These are phyloP conservation scores for Candida xiaguanensis DNA, from an alignment of 805 yeast genomes.

Conservation along the genomic window DNA sequence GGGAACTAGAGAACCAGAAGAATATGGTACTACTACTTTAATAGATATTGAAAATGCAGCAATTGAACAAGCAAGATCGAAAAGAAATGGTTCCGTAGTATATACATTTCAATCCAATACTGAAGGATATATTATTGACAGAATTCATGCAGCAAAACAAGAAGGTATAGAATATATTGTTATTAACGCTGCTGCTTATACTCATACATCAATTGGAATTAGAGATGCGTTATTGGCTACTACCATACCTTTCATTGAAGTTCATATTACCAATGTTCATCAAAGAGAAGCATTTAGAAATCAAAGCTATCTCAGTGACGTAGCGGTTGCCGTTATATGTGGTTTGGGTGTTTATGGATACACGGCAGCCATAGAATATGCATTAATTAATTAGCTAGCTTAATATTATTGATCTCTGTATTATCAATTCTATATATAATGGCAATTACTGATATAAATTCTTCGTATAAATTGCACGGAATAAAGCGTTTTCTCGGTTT, in stretches of 20 bases:
- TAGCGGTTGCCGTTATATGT: conserved; percentile 29
- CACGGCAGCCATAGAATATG: conserved; percentile 38
- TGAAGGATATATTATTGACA: conserved; percentile 45
- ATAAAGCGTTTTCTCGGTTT: too few relatives aligned
- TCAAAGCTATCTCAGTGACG: conserved; percentile 45
- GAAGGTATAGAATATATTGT: conserved; percentile 44
- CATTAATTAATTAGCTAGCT: too few relatives aligned
- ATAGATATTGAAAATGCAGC: conserved; percentile 42
- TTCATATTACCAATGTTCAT: conserved; percentile 50
- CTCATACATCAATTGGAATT: conserved; percentile 49
- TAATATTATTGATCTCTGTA: too few relatives aligned
- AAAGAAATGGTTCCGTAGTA: conserved; percentile 29
- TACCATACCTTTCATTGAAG: conserved; percentile 47
- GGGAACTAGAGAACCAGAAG: conserved; percentile 48
- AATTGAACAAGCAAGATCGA: conserved; percentile 24
- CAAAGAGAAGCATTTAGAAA: conserved; percentile 51
- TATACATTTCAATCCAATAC: conserved; percentile 40
- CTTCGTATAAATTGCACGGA: too few relatives aligned
- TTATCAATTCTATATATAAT: background rate
- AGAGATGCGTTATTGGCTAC: conserved; percentile 49
- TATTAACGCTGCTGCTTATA: conserved; percentile 52
- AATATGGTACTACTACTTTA: conserved; percentile 46
- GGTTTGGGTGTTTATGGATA: conserved; percentile 43
- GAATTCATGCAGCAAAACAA: conserved; percentile 43
- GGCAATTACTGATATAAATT: background rate